phyloP scores from a whole-genome alignment of 768 basidiomycete genomes.

The Suillus fuscotomentosus region DNA sequence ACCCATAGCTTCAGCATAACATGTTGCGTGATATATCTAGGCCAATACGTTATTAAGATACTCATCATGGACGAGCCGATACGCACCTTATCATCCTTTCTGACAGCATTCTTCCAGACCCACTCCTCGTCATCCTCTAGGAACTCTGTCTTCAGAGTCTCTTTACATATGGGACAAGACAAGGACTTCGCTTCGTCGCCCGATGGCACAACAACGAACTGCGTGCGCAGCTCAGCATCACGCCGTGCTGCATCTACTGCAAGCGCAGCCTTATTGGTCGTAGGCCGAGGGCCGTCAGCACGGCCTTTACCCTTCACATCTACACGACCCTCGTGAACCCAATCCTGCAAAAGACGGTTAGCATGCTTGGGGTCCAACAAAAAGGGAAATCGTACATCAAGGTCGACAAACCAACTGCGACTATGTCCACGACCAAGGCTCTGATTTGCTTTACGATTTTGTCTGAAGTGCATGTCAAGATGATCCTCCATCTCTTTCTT shows the following conservation, averaged over 20 bases:
- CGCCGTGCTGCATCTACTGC: constrained; percentile 68
- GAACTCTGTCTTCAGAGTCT: constrained; percentile 87
- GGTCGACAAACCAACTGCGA: constrained; percentile 83
- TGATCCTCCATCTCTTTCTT: constrained; percentile 83
- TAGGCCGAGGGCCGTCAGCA: constrained; percentile 47
- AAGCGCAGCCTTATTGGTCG: constrained; percentile 55
- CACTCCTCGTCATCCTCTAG: constrained; percentile 96
- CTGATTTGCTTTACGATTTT: constrained; percentile 82
- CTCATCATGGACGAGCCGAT: background rate
- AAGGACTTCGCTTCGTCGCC: constrained; percentile 82
- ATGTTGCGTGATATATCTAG: constrained; percentile 93
- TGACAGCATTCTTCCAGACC: constrained; percentile 93
- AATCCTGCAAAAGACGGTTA: constrained; percentile 59
- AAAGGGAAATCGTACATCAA: constrained; percentile 59
- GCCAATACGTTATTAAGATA: constrained; percentile 4
- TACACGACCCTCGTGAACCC: constrained; percentile 68
- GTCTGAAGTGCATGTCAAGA: constrained; percentile 94
- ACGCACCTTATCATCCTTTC: constrained; percentile 78
- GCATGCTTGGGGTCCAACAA: constrained; percentile 9
- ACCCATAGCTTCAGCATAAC: constrained; percentile 76
- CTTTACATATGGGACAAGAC: constrained; percentile 97
- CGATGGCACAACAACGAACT: constrained; percentile 86
- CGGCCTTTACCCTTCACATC: constrained; percentile 72
- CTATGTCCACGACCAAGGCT: constrained; percentile 82
- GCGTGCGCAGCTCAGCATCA: constrained; percentile 72